Percentiles rank a stretch among this genome's conserved stretches.
These are phyloP conservation scores for Xylaria hypoxylon DNA, from an alignment of 2,329 filamentous ascomycete species.

Conservation along the genomic window DNA sequence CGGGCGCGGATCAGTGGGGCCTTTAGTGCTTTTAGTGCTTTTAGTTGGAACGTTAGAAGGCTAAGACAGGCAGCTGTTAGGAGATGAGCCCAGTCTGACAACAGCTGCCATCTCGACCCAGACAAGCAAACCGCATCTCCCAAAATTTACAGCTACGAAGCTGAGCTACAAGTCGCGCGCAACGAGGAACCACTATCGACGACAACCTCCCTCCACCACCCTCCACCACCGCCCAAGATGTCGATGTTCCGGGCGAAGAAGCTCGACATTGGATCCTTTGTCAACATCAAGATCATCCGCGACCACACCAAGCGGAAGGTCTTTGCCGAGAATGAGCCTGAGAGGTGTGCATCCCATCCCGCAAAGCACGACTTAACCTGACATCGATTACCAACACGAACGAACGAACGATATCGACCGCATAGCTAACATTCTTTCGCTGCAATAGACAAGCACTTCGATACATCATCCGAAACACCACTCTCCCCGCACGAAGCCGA, in stretches of 20 bases:
- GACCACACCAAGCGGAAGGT: conserved; percentile 98
- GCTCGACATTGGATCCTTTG: conserved; percentile 87
- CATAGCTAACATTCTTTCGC: conserved; percentile 21
- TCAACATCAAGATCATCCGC: conserved; percentile 88
- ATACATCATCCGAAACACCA: conserved; percentile 94
- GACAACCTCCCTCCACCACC: conserved; percentile 29
- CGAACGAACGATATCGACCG: conserved; percentile 7
- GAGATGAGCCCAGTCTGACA: not conserved
- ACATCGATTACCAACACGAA: conserved; percentile 4
- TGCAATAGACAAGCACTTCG: conserved; percentile 86
- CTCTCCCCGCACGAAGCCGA: conserved; percentile 81
- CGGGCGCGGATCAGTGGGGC: conserved; percentile 10
- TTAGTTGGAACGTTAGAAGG: not conserved
- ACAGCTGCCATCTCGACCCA: conserved; percentile 1
- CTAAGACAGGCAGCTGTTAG: not conserved
- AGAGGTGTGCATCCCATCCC: conserved; percentile 74
- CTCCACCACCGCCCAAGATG: no score
- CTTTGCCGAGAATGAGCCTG: conserved; percentile 85
- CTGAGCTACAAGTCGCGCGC: conserved; percentile 16
- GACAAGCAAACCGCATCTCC: conserved; percentile 33
- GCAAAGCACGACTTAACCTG: not conserved
- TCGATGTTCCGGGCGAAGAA: conserved; percentile 90
- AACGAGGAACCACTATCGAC: conserved; percentile 23
- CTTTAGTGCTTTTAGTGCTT: not conserved
- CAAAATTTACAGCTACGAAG: conserved; percentile 39